Evolutionary conservation across 1,139 yeast species (phyloP).

Genomic region (Diutina neorugosa): DNA sequence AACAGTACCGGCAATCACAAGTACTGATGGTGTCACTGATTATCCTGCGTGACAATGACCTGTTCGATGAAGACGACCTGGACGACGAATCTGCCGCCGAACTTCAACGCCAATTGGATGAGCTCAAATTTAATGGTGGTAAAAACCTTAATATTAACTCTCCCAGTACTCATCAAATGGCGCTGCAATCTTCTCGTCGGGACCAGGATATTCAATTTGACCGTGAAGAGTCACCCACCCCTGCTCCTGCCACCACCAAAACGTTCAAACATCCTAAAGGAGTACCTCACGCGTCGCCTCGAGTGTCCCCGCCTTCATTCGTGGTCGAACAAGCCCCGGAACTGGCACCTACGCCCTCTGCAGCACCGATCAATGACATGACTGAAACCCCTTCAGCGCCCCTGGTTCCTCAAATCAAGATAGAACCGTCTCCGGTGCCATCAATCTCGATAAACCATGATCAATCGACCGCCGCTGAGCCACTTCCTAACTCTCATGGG

Average conservation of each 20-base stretch:
- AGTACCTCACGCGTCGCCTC: not conserved
- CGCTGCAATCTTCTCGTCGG: not conserved
- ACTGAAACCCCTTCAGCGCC: not conserved
- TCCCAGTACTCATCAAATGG: not conserved
- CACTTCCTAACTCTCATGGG: not conserved
- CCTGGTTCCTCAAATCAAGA: not conserved
- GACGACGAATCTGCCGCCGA: not conserved
- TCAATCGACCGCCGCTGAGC: not conserved
- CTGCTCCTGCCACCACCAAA: not conserved
- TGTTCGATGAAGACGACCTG: not conserved
- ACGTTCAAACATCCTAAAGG: not conserved
- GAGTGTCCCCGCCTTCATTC: not conserved
- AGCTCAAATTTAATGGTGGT: not conserved
- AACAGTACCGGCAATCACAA: not conserved
- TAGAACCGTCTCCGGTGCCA: not conserved
- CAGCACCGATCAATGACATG: not conserved
- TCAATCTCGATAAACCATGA: not conserved
- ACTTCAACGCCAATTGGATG: not conserved
- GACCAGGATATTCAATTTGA: not conserved
- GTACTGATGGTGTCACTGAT: constrained; percentile 4
- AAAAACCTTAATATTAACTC: not conserved
- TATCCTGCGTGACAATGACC: not conserved
- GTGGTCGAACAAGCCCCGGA: not conserved
- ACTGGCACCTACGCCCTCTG: not conserved
- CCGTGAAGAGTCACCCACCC: not conserved